Conservation (phyloP, 2,329 filamentous ascomycete species). For the Phialocephala sp. region DNA sequence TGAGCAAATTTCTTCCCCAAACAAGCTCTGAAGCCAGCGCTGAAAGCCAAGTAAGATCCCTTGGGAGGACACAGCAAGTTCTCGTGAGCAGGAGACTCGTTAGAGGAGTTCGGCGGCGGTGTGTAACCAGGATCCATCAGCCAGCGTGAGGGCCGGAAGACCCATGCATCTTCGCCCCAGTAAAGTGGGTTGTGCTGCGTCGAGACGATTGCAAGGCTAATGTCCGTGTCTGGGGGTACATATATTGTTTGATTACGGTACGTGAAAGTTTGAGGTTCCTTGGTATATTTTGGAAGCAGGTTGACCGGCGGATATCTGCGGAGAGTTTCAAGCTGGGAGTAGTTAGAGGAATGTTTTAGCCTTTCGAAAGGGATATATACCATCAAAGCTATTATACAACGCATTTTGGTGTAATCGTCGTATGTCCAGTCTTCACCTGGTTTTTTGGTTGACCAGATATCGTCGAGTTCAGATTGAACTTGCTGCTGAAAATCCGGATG, state of each 20-base stretch:
- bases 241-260: slow-evolving; percentile 17
- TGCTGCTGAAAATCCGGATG: slow-evolving; percentile 65
- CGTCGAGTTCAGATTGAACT: slow-evolving; percentile 71
- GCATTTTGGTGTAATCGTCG: slow-evolving; percentile 46
- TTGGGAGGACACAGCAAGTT: slow-evolving; percentile 33
- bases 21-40: slow-evolving; percentile 45
- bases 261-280: slow-evolving; percentile 24
- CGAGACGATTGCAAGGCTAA: slow-evolving; percentile 25
- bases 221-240: slow-evolving; percentile 24
- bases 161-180: slow-evolving; percentile 20
- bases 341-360: neutral
- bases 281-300: slow-evolving; percentile 56
- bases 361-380: slow-evolving; percentile 13
- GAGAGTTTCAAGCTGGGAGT: slow-evolving; percentile 50
- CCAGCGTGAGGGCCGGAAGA: slow-evolving; percentile 29
- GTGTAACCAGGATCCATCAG: slow-evolving; percentile 28
- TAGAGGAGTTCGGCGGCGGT: slow-evolving; percentile 21
- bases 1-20: slow-evolving; percentile 44
- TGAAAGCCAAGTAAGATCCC: slow-evolving; percentile 43
- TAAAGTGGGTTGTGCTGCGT: slow-evolving; percentile 26
- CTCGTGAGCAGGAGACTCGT: slow-evolving; percentile 24
- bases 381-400: slow-evolving; percentile 46
- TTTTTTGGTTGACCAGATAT: slow-evolving; percentile 36
- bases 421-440: slow-evolving; percentile 44
- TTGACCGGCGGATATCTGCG: slow-evolving; percentile 60